Base-by-base conservation (phyloP, 768 basidiomycete genomes). In the Gelatoporia subvermispora region DNA sequence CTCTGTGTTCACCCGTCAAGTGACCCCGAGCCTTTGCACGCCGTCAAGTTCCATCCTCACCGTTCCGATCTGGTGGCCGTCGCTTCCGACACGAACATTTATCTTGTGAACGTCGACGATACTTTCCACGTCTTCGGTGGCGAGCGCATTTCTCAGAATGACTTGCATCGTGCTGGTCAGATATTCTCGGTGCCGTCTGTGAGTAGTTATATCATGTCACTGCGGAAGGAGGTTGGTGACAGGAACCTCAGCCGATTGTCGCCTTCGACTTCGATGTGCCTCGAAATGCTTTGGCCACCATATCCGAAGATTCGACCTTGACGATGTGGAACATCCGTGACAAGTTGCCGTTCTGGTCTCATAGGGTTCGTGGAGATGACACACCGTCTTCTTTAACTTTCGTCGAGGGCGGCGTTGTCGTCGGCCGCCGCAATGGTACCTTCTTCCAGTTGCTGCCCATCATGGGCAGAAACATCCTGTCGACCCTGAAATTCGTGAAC, bases 41-140 rank as follows among this genome's bases (percentile, higher is more conserved):
- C 86, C 11, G 89, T 92, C 49, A 91, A 91, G 63, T 92, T 90
- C 90, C 87, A 93, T 57, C 86, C 89, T 11, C 88, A 85, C 63
- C 82, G 91, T 48, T 74, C 79, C 2, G 84, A 89, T 60, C 83
- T 79, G 9, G 72, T 92, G 38, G 90, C 89, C 3, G 83, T 92
- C n/a, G 89, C 89, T 17, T 88, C 87, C 0, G 83, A 85, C 55
- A 79, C 75, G 48, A 82, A 79, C 56, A 74, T 92, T 57, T 89
- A 84, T 66, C 68, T 91, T 35, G 75, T 92, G 60, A 87, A 93
- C 64, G 66, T 93, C 48, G 69, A 75, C 1, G 74, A 79, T 21
- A 84, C 81, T 51, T 74, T 78, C 16, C 75, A 78, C 51, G 72
- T 72, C 36, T 77, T 82, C 51, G 75, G 77, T 41, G 81, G 81